Percentiles rank a stretch among this genome's conserved stretches.
Evolutionary conservation across 768 basidiomycete species (phyloP).

Genomic region (Agaricus sinodeliciosus): DNA sequence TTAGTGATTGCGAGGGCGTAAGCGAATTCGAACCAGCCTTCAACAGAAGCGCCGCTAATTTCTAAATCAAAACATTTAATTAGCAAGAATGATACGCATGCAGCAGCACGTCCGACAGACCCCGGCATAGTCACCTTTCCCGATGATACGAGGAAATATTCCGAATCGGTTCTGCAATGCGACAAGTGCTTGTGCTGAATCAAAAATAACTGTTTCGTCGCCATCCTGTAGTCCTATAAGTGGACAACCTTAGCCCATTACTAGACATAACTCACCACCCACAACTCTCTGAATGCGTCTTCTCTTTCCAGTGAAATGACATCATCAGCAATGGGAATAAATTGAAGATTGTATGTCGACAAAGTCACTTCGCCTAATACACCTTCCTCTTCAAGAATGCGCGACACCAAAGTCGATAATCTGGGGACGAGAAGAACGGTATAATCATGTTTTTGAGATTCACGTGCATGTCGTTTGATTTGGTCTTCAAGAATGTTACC

Average conservation of each 20-base stretch:
- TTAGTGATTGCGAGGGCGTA: constrained; percentile 27
- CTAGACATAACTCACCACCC: constrained; percentile 60
- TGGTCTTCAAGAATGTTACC: constrained; percentile 60
- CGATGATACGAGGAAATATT: constrained; percentile 84
- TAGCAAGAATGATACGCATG: background rate
- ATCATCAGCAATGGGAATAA: constrained; percentile 91
- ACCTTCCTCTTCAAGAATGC: constrained; percentile 93
- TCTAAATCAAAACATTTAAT: constrained; percentile 35
- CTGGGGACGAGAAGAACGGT: constrained; percentile 86
- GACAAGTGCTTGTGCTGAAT: constrained; percentile 81
- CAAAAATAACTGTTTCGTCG: constrained; percentile 84
- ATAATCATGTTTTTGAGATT: constrained; percentile 74
- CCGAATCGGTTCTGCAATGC: constrained; percentile 82
- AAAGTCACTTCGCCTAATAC: constrained; percentile 92
- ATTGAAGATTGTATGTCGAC: constrained; percentile 83
- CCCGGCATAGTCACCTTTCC: constrained; percentile 86
- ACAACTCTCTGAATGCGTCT: constrained; percentile 80
- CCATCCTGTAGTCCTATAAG: constrained; percentile 57
- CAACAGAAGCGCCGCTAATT: constrained; percentile 65
- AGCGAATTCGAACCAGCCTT: constrained; percentile 28
- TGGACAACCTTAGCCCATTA: constrained; percentile 7
- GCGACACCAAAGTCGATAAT: constrained; percentile 76
- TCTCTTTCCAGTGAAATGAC: constrained; percentile 88
- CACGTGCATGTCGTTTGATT: constrained; percentile 72
- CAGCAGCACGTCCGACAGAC: constrained; percentile 29